Base-by-base conservation (phyloP, 441 rosid species). In the Populus hybrid region DNA sequence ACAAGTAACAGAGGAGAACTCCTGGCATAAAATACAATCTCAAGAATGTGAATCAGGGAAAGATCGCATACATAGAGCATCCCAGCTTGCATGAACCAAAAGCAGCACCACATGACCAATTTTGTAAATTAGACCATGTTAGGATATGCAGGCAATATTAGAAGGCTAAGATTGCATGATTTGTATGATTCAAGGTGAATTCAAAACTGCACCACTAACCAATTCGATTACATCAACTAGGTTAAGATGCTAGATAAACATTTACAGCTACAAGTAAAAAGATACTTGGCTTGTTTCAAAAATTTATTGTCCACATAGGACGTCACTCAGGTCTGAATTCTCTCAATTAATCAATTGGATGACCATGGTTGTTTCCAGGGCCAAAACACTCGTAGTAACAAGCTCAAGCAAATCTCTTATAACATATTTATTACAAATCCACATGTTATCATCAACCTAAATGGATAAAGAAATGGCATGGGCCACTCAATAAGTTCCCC, bases 131-230 rank as follows among this genome's bases (percentile, higher is more conserved):
- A n/a, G 18, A 9, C 42, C 50, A 73, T 9, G 33, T 59, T 61
- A 31, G 29, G 40, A 42, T 42, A 59, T 6, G 23, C 36, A 14
- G 2, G 14, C 53, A 53, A 71, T 69, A 21, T 28, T 7, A 14
- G 64, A 71, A 42, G 35, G 20, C 2, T 61, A 50, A 9, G 64
- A 14, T 42, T 24, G 20, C 63, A 23, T 42, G 3, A 24, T 71
- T 71, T n/a, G n/a, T n/a, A n/a, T n/a, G n/a, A n/a, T n/a, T n/a
- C 29, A n/a, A 71, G 74, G 36, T 70, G 64, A 45, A 3, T 45
- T 26, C 63, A 71, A 23, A 53, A 53, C 61, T 18, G 2, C 61
- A 42, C 63, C 65, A 18, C 56, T 28, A 26, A 26, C 64, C 36
- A 56, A 72, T 61, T 28, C 38, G 6, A 6, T 50, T 28, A 16